Percentiles rank a stretch among this genome's conserved stretches.
Evolutionary conservation across 1,139 yeast species (phyloP).

Genomic region (Protomyces inundatus): DNA sequence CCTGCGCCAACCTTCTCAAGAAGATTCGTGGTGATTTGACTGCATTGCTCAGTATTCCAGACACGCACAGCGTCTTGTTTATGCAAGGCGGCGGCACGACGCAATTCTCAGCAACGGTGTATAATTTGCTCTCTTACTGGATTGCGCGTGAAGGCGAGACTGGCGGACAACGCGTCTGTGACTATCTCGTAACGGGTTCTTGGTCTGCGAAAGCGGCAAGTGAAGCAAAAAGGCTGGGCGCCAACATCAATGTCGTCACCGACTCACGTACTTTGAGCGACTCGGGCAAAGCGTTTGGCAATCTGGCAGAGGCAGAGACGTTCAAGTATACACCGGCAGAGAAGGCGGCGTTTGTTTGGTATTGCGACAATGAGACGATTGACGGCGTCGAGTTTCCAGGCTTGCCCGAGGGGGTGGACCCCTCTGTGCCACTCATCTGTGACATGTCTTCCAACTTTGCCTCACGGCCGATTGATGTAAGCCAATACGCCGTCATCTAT

Average conservation of each 20-base stretch:
- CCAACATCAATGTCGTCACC: slow-evolving; percentile 63
- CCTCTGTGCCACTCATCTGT: slow-evolving; percentile 55
- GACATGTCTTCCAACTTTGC: slow-evolving; percentile 92
- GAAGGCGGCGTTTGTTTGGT: slow-evolving; percentile 74
- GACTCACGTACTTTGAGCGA: slow-evolving; percentile 48
- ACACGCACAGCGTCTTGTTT: slow-evolving; percentile 87
- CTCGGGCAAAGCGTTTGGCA: slow-evolving; percentile 53
- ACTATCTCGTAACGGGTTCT: slow-evolving; percentile 82
- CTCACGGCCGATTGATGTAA: slow-evolving; percentile 71
- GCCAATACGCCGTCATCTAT: slow-evolving; percentile 75
- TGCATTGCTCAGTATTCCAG: slow-evolving; percentile 68
- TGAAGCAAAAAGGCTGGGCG: slow-evolving; percentile 80
- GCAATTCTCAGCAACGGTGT: slow-evolving; percentile 82
- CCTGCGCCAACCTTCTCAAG: slow-evolving; percentile 71
- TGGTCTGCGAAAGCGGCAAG: slow-evolving; percentile 88
- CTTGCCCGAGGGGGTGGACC: slow-evolving; percentile 46
- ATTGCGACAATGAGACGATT: slow-evolving; percentile 95
- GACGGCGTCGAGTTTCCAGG: slow-evolving; percentile 80
- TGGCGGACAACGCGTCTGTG: slow-evolving; percentile 64
- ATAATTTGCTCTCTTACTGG: slow-evolving; percentile 75
- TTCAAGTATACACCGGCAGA: slow-evolving; percentile 43
- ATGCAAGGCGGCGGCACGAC: slow-evolving; percentile 98
- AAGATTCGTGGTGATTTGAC: slow-evolving; percentile 63
- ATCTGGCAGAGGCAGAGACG: slow-evolving; percentile 54
- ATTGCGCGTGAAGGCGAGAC: slow-evolving; percentile 49